A percentile compares a stretch with the other conserved stretches of the same genome.
These are phyloP conservation scores for Podospora tetraspora DNA, from an alignment of 495 filamentous ascomycete species.

Conservation along the genomic window DNA sequence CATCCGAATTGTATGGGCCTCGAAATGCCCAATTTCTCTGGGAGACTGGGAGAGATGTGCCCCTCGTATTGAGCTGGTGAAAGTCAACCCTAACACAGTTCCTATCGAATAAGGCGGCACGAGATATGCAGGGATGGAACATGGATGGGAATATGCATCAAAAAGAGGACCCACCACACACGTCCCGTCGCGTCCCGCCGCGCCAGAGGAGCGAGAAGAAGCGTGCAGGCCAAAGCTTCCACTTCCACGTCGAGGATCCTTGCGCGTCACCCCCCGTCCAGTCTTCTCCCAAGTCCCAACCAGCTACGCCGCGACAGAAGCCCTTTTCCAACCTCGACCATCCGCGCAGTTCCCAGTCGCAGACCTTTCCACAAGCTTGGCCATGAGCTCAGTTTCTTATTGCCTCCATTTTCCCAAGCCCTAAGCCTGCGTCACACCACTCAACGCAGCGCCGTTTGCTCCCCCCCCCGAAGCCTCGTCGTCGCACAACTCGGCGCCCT, in stretches of 20 bases:
- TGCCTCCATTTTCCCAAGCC: background rate
- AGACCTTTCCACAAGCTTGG: background rate
- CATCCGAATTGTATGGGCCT: background rate
- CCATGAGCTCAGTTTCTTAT: background rate
- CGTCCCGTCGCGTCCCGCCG: slow-evolving; percentile 9
- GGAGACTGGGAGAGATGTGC: no score
- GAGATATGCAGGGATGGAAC: background rate
- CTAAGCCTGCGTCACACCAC: background rate
- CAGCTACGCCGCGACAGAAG: background rate
- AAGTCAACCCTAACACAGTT: background rate
- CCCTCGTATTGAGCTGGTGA: background rate
- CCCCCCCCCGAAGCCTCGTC: background rate
- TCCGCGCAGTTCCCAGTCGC: background rate
- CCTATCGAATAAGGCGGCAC: background rate
- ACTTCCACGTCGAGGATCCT: slow-evolving; percentile 2
- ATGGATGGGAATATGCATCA: background rate
- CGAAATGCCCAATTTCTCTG: no score
- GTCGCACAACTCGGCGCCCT: background rate
- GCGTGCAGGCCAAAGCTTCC: slow-evolving; percentile 6
- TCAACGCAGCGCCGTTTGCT: background rate
- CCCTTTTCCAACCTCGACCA: background rate
- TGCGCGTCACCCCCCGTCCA: background rate
- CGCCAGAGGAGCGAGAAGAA: background rate
- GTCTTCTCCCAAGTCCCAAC: background rate
- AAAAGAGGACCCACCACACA: background rate